Base-by-base conservation (phyloP, 2,329 filamentous ascomycete genomes). In the Penicillium sp. region DNA sequence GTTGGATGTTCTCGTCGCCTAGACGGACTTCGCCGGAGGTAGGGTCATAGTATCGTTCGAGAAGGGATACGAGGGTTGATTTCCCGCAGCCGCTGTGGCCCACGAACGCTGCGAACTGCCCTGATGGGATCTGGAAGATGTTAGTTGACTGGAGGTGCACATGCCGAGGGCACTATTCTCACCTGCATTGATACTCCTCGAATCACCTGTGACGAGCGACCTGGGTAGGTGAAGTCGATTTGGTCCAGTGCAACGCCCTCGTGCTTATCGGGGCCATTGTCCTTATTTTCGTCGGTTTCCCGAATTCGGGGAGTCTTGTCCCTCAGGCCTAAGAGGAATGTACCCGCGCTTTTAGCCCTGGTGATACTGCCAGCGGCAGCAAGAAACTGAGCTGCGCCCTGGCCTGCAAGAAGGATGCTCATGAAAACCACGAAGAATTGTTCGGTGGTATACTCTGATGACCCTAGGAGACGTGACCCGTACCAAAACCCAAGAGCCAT, bases 41-140 rank as follows among this genome's bases (percentile, higher is more conserved):
- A 0, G 88, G 78, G 50, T 91, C 86, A 73, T 94, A 95, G 76
- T 93, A 93, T 5, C 88, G 78, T 67, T 86, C 82, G 9, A 87
- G 77, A 2, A 87, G 78, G 3, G 79, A 78, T 35, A 94, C 85
- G 46, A 91, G 87, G 17, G 87, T 91, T 0, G 88, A 90, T 78
- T 93, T 81, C 2, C 86, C 86, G 59, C 84, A 86, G 5, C 86
- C 85, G 1, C 83, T 86, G 1, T 84, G 79, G 5, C 85, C 85
- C 0, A 88, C 85, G 29, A 87, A 76, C 0, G 84, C 85, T 4
- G 83, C 76, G 54, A 83, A 86, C 48, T 85, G 79, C 11, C 84
- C 83, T 7, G 78, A 78, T 56, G 77, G 69, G 61, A 84, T 78
- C 62, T 77, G 23, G 23, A 7, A 5, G 45, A 19, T 9, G 51